These are phyloP conservation scores for Aureobasidium subglaciale DNA, from an alignment of 2,329 filamentous ascomycete species.

Conservation along the genomic window DNA sequence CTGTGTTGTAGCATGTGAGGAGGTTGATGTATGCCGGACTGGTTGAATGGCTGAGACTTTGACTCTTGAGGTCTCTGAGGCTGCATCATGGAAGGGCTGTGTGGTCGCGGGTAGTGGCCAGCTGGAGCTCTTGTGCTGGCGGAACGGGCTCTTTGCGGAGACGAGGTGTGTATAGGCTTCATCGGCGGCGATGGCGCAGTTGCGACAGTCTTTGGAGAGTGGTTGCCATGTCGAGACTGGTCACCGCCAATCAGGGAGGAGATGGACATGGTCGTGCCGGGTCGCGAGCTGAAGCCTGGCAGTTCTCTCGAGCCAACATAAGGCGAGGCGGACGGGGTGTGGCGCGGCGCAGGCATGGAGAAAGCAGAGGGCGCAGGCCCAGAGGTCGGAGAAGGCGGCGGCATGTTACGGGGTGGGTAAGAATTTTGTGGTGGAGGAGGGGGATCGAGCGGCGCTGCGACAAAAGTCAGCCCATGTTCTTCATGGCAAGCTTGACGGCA, in stretches of 20 bases:
- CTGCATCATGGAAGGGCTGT: constrained; percentile 20
- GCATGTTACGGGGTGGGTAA: constrained; percentile 41
- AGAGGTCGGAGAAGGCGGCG: constrained; percentile 43
- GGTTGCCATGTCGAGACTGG: constrained; percentile 18
- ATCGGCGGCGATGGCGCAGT: constrained; percentile 26
- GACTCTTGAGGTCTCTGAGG: constrained; percentile 1
- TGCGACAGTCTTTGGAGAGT: constrained; percentile 28
- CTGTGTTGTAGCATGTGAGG: constrained; percentile 17
- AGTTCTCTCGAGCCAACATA: constrained; percentile 49
- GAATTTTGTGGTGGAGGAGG: constrained; percentile 32
- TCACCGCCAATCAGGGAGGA: constrained; percentile 59
- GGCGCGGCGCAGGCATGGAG: constrained; percentile 32
- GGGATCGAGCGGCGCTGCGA: constrained; percentile 24
- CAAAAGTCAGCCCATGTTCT: constrained; percentile 15
- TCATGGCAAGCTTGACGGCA: neutral
- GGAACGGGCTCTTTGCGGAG: constrained; percentile 33
- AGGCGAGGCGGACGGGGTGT: constrained; percentile 37
- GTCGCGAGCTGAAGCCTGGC: constrained; percentile 45
- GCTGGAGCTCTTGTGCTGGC: constrained; percentile 30
- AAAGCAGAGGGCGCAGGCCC: constrained; percentile 33
- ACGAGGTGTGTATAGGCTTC: constrained; percentile 42
- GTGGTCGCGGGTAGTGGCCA: constrained; percentile 21
- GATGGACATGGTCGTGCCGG: constrained; percentile 61
- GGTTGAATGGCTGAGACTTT: constrained; percentile 9
- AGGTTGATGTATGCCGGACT: constrained; percentile 5